These are phyloP conservation scores for Yamadazyma jaroonii DNA, from an alignment of 1,139 yeast species.

Conservation along the genomic window DNA sequence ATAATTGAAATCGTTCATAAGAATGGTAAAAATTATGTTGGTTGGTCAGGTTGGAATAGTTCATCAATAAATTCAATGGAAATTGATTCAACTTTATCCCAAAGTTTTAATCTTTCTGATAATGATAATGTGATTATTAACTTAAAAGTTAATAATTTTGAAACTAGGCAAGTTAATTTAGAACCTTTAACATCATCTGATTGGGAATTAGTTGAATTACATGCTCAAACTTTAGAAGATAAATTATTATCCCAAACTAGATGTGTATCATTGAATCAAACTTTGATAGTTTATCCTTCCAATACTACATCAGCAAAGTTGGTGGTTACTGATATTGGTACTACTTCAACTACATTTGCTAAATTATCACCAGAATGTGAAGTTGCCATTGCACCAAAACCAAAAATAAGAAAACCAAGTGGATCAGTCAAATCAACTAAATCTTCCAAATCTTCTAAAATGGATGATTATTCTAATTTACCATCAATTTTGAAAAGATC, in stretches of 20 bases:
- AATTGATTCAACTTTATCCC: conserved; percentile 40
- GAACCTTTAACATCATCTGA: conserved; percentile 80
- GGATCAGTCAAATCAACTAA: conserved; percentile 23
- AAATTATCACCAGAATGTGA: conserved; percentile 72
- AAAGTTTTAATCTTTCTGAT: conserved; percentile 50
- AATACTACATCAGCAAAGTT: conserved; percentile 63
- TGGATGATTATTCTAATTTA: conserved; percentile 25
- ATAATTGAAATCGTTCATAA: conserved; percentile 43
- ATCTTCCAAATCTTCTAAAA: conserved; percentile 28
- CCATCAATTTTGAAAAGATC: conserved; percentile 53
- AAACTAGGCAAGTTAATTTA: conserved; percentile 61
- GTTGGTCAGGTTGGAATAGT: conserved; percentile 77
- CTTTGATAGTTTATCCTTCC: conserved; percentile 70
- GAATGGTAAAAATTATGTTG: conserved; percentile 46
- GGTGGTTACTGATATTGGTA: conserved; percentile 60
- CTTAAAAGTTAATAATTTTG: conserved; percentile 44
- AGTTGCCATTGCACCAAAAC: conserved; percentile 80
- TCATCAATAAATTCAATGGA: conserved; percentile 31
- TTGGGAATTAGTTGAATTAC: conserved; percentile 88
- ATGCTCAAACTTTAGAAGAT: conserved; percentile 75
- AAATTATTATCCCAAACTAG: conserved; percentile 77
- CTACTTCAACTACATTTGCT: conserved; percentile 47
- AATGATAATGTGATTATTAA: conserved; percentile 39
- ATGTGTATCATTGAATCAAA: conserved; percentile 61
- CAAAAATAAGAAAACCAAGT: conserved; percentile 36